A percentile compares a stretch with the other conserved stretches of the same genome.
Conservation (phyloP, 2,329 filamentous ascomycete species). For the Mycocentrospora acerina region DNA sequence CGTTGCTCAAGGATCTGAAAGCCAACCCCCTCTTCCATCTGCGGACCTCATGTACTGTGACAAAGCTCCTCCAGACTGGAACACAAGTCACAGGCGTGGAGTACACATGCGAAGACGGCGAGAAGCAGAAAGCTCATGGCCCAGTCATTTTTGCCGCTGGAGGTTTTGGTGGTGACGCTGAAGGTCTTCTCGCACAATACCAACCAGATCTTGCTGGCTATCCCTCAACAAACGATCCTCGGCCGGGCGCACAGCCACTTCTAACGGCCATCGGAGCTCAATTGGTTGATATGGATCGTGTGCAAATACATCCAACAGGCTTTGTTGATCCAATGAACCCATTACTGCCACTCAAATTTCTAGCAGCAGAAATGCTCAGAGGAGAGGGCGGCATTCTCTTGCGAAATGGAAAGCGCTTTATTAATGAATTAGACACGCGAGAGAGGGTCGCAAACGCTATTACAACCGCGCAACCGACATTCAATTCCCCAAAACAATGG, state of each 20-base stretch:
- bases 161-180: constrained; percentile 64
- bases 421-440: constrained; percentile 64
- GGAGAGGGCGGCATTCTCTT: constrained; percentile 65
- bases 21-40: constrained; percentile 55
- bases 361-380: constrained; percentile 63
- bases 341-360: constrained; percentile 57
- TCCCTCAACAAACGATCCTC: constrained; percentile 64
- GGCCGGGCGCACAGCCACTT: constrained; percentile 55
- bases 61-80: constrained; percentile 46
- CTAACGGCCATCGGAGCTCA: constrained; percentile 45
- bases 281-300: constrained; percentile 50
- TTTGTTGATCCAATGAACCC: constrained; percentile 59
- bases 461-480: constrained; percentile 38
- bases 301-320: constrained; percentile 67
- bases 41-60: constrained; percentile 56
- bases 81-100: constrained; percentile 55
- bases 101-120: constrained; percentile 43
- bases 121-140: constrained; percentile 48
- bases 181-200: constrained; percentile 58
- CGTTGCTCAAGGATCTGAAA: constrained; percentile 56
- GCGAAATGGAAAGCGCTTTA: constrained; percentile 54
- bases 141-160: constrained; percentile 63
- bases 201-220: constrained; percentile 61
- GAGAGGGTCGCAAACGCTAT: constrained; percentile 59
- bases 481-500: constrained; percentile 53